Percentiles rank a stretch among this genome's conserved stretches.
Conservation (phyloP, 176 grass and related monocot genomes). For the Oryza officinalis region DNA sequence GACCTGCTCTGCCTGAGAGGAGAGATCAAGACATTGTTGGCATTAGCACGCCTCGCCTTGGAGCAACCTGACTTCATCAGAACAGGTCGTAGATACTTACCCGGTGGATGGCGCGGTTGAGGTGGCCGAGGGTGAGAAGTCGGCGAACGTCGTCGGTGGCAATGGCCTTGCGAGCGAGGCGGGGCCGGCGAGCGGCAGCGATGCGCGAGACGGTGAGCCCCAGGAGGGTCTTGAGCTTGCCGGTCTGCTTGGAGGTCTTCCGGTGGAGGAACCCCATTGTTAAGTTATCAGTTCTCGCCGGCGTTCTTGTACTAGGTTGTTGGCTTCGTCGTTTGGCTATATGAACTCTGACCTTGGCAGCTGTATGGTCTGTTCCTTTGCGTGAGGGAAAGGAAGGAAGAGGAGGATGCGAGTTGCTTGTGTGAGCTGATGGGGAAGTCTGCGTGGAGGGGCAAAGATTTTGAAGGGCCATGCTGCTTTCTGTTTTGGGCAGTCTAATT, state of each 20-base stretch:
- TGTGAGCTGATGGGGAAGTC: slow-evolving; percentile 21
- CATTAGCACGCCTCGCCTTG: not conserved
- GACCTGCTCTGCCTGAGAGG: slow-evolving; percentile 38
- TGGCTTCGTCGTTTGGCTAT: slow-evolving; percentile 37
- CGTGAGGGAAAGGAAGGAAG: slow-evolving; percentile 12
- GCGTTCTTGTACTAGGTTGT: not conserved
- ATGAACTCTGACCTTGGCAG: not conserved
- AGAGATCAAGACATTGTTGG: not conserved
- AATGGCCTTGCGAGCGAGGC: slow-evolving; percentile 36
- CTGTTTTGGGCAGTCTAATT: slow-evolving; percentile 33
- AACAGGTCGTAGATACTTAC: not conserved
- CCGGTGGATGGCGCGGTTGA: slow-evolving; percentile 37
- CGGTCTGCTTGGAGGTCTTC: slow-evolving; percentile 38
- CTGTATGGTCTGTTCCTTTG: slow-evolving; percentile 19
- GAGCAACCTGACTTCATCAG: not conserved
- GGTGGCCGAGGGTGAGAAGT: slow-evolving; percentile 44
- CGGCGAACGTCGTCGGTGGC: slow-evolving; percentile 39
- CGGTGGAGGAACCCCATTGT: slow-evolving; percentile 40
- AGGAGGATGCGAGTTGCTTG: slow-evolving; percentile 29
- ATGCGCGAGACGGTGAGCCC: slow-evolving; percentile 30
- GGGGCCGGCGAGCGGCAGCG: slow-evolving; percentile 22
- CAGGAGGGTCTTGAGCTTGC: slow-evolving; percentile 46
- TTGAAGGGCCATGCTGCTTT: not conserved
- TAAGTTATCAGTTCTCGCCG: not conserved
- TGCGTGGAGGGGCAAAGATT: slow-evolving; percentile 8